These are phyloP conservation scores for Globisporangium takayamanum DNA, from an alignment of 352 stramenopile genomes.

Conservation along the genomic window DNA sequence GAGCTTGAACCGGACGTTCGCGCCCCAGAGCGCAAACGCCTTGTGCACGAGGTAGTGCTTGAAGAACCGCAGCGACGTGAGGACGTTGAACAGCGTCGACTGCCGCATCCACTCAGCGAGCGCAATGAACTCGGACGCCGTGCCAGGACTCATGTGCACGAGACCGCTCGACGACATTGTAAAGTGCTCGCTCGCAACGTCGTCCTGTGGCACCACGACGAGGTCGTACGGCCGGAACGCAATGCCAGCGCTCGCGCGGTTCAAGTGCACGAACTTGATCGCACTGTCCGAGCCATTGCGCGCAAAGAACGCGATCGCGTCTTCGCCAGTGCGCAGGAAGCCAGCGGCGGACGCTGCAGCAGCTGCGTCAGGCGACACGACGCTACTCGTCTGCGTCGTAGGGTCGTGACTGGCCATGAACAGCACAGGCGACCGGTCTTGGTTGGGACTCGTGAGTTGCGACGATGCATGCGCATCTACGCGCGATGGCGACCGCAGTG, in stretches of 20 bases:
- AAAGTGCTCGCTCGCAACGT: constrained; percentile 85
- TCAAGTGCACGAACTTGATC: constrained; percentile 94
- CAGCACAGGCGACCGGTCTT: constrained; percentile 30
- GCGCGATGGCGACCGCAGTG: constrained; percentile 3
- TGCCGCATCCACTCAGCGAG: constrained; percentile 94
- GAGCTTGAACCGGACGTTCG: constrained; percentile 88
- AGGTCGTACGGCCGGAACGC: constrained; percentile 91
- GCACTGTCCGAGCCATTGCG: constrained; percentile 86
- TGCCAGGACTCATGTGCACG: constrained; percentile 62
- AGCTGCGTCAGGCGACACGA: constrained; percentile 31
- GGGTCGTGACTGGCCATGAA: constrained; percentile 47
- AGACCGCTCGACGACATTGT: constrained; percentile 87
- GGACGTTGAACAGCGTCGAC: constrained; percentile 92
- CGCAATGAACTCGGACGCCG: constrained; percentile 89
- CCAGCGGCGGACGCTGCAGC: constrained; percentile 36
- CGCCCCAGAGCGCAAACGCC: constrained; percentile 81
- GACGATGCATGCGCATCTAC: not conserved
- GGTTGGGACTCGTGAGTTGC: constrained; percentile 4
- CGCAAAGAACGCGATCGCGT: constrained; percentile 93
- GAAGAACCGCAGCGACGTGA: constrained; percentile 92
- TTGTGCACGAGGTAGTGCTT: constrained; percentile 93
- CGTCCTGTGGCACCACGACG: constrained; percentile 73
- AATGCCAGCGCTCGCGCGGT: constrained; percentile 60
- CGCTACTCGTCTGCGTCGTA: constrained; percentile 29
- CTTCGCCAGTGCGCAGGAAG: constrained; percentile 78